Evolutionary conservation across 2,329 filamentous ascomycete genomes (phyloP).

Genomic region (Malbranchea zuffiana): DNA sequence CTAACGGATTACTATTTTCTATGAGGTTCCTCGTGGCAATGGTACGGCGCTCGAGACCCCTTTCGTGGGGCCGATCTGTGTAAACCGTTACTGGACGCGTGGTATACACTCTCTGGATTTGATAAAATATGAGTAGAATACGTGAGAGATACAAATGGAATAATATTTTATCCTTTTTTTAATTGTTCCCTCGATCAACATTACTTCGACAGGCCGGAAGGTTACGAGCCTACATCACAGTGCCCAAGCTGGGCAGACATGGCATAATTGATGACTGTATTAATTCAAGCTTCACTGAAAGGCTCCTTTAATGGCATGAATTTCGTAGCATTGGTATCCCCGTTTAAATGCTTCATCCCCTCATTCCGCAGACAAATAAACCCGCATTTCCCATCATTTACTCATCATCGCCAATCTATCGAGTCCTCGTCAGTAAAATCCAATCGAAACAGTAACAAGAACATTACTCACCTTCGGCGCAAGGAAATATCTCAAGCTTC

Average conservation of each 20-base stretch:
- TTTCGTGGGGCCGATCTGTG: too few relatives aligned
- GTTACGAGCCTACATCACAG: background rate
- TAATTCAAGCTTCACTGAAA: too few relatives aligned
- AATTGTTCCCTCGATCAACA: too few relatives aligned
- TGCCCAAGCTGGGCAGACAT: background rate
- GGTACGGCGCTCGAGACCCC: too few relatives aligned
- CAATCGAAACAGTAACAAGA: slow-evolving; percentile 8
- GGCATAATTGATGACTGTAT: background rate
- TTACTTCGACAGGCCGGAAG: background rate
- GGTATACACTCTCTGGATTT: too few relatives aligned
- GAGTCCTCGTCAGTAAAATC: slow-evolving; percentile 26
- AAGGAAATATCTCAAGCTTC: slow-evolving; percentile 92
- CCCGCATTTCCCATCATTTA: slow-evolving; percentile 21
- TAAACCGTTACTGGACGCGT: too few relatives aligned
- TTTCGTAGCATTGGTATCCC: slow-evolving; percentile 1
- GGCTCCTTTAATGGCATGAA: background rate
- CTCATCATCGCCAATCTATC: slow-evolving; percentile 53
- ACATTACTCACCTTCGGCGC: slow-evolving; percentile 90
- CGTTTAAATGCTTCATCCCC: too few relatives aligned
- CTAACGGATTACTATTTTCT: too few relatives aligned
- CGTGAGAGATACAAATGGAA: too few relatives aligned
- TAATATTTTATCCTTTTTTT: too few relatives aligned
- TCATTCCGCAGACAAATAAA: background rate
- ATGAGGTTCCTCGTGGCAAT: too few relatives aligned
- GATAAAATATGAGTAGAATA: too few relatives aligned